Evolutionary conservation across 805 yeast genomes (phyloP).

Genomic region (Candida maesae): DNA sequence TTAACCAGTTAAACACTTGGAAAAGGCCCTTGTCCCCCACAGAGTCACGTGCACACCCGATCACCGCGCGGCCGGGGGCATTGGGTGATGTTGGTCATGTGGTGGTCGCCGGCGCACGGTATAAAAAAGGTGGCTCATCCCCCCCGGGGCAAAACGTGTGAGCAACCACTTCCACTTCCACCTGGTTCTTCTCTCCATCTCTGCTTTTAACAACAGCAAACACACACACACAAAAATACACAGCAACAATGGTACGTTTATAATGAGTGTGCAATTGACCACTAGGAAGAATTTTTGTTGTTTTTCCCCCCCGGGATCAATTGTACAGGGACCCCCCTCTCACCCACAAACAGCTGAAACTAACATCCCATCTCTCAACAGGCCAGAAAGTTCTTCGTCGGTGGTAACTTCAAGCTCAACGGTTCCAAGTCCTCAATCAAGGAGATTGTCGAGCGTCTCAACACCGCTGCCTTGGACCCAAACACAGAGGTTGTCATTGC

Average conservation of each 20-base stretch:
- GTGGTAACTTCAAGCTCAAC: conserved; percentile 99
- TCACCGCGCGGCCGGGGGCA: too few species aligned
- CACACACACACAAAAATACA: not conserved
- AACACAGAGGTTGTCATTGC: conserved; percentile 91
- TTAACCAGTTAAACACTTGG: too few species aligned
- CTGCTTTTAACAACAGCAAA: too few species aligned
- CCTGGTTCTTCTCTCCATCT: too few species aligned
- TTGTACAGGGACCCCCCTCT: too few species aligned
- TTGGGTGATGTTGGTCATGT: not conserved
- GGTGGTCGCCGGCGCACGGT: not conserved
- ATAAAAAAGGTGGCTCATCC: not conserved
- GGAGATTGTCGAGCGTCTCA: conserved; percentile 78
- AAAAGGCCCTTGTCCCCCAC: too few species aligned
- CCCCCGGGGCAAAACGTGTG: not conserved
- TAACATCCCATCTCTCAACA: not conserved
- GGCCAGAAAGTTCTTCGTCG: conserved; percentile 95
- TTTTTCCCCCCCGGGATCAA: too few species aligned
- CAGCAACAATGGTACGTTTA: conserved; percentile 1
- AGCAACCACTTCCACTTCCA: too few species aligned
- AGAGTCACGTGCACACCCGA: not conserved
- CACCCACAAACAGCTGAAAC: too few species aligned
- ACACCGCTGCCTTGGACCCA: conserved; percentile 68
- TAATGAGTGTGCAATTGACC: not conserved
- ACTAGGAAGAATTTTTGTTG: too few species aligned
- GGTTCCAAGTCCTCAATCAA: conserved; percentile 86